phyloP scores from a whole-genome alignment of 441 rosid species.

The Corymbia citriodora region DNA sequence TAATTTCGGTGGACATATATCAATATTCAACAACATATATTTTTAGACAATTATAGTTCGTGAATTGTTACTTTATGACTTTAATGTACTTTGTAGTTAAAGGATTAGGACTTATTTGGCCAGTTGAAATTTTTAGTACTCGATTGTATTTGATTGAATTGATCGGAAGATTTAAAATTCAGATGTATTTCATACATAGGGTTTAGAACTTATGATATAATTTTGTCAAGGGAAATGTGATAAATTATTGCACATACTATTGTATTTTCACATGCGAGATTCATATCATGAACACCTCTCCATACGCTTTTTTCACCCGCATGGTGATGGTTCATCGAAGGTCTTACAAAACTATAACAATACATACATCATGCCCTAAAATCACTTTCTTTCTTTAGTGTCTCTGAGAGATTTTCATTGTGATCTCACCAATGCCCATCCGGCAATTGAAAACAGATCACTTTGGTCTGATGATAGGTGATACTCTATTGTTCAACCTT shows the following conservation, averaged over 20 bases:
- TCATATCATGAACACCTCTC: background rate
- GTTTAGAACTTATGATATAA: fast-evolving
- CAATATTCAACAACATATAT: fast-evolving
- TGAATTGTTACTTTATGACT: no score
- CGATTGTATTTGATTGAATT: no score
- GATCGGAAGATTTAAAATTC: background rate
- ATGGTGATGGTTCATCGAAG: background rate
- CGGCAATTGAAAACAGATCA: background rate
- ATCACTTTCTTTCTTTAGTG: no score
- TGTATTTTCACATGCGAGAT: no score
- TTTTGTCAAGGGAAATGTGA: fast-evolving
- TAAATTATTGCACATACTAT: no score
- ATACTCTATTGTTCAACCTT: background rate
- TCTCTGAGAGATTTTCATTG: background rate
- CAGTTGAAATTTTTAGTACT: no score
- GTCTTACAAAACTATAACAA: background rate
- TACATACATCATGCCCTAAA: background rate
- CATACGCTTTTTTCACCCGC: background rate
- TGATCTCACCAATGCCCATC: background rate
- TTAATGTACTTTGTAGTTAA: no score
- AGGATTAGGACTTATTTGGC: background rate
- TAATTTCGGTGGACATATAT: background rate
- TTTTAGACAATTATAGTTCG: no score
- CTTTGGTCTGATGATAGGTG: no score
- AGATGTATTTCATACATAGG: background rate